Conservation (phyloP, 2,329 filamentous ascomycete species). For the Exophiala viscosa region DNA sequence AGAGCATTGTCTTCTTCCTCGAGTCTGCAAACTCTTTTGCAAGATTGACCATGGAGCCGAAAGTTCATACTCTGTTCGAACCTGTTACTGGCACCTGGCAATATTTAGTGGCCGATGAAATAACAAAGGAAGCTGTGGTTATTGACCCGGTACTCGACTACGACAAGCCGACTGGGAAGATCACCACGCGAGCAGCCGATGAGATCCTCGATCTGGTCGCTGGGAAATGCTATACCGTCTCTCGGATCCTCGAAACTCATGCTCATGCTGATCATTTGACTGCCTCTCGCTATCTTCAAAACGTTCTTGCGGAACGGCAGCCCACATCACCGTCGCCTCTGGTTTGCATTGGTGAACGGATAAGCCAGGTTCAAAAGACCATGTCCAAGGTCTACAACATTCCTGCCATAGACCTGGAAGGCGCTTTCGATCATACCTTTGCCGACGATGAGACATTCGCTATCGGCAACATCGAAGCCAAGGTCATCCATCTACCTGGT, state of each 20-base stretch:
- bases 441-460: constrained; percentile 54
- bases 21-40: background rate
- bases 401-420: constrained; percentile 40
- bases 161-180: constrained; percentile 41
- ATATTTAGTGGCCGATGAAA: constrained; percentile 57
- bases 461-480: constrained; percentile 49
- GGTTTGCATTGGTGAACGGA: constrained; percentile 58
- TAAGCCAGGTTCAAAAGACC: constrained; percentile 50
- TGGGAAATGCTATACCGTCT: constrained; percentile 47
- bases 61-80: constrained; percentile 37
- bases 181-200: constrained; percentile 55
- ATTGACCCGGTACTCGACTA: constrained; percentile 63
- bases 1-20: no score
- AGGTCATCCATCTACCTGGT: constrained; percentile 57
- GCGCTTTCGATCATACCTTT: constrained; percentile 53
- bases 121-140: constrained; percentile 49
- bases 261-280: constrained; percentile 60
- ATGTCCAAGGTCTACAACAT: constrained; percentile 54
- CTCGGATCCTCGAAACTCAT: constrained; percentile 60
- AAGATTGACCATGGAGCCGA: constrained; percentile 22
- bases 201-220: constrained; percentile 44
- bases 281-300: constrained; percentile 56
- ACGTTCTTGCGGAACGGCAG: constrained; percentile 37
- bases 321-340: constrained; percentile 35
- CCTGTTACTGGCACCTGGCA: constrained; percentile 55